Base-by-base conservation (phyloP, 345 rosid genomes). In the Salix suchowensis region DNA sequence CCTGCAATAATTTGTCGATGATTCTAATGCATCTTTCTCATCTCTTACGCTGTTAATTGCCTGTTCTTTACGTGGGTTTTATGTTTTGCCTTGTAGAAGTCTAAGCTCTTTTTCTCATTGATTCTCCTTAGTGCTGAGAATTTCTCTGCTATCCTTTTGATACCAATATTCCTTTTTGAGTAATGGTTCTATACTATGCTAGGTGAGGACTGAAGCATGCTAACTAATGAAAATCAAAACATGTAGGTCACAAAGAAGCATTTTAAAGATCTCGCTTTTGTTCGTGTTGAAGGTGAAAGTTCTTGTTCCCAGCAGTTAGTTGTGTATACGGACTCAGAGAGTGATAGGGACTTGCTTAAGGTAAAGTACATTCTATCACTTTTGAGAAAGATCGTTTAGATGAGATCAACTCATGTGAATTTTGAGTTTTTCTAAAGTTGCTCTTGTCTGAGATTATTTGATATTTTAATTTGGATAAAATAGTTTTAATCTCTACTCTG, bases 231-330 rank as follows among this genome's bases (percentile, higher is more conserved):
- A 61, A 24, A 52, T 71, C 26, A 65, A 54, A 46, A 16, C 32
- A 40, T 69, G 78, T 77, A 93, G 99, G 89, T 91, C 28, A 70
- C 81, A 14, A 74, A 80, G 77, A 92, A 89, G 82, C 92, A 91
- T 84, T 96, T 96, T 84, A 83, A 86, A 77, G 93, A 92, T 86
- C 97, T 93, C 75, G 83, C 81, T 4, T 89, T 71, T 83, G 82
- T 91, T 69, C 86, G 65, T 78, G 68, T 67, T 39, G 74, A 69
- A 71, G 85, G 82, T 65, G 88, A 84, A 80, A 81, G 73, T 37
- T 80, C 88, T 0, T 24, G 19, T 76, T 81, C 86, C 18, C 90
- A 88, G 68, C 83, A 76, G 24, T 80, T 91, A 24, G 82, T 91
- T 48, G 96, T 93, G 73, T 93, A 86, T 83, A 86, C 87, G 39